Evolutionary conservation across 495 filamentous ascomycete genomes (phyloP).

Genomic region (Penicillium cataractarum): DNA sequence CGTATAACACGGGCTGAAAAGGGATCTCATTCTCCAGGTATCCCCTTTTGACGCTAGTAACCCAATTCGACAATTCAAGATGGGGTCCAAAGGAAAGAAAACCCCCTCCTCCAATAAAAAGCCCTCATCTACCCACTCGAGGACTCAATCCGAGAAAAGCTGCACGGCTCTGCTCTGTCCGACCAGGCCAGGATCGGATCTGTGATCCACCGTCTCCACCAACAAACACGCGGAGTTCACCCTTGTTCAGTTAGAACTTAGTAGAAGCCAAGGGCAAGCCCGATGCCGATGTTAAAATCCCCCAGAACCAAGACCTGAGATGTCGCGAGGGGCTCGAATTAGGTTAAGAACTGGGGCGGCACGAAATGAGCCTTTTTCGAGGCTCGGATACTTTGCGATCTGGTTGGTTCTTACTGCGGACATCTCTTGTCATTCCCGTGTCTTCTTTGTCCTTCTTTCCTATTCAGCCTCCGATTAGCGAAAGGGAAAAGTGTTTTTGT

Average conservation of each 20-base stretch:
- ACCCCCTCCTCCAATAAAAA: not conserved
- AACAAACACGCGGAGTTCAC: not conserved
- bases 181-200: not conserved
- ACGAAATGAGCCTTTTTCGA: not conserved
- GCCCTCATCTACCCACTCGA: not conserved
- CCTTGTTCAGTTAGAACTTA: not conserved
- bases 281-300: not conserved
- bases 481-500: not conserved
- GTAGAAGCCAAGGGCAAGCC: not conserved
- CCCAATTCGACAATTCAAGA: not conserved
- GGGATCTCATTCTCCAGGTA: too few species aligned
- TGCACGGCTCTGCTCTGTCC: not conserved
- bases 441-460: not conserved
- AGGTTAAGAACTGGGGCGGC: not conserved
- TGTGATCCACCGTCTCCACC: slow-evolving; percentile 2
- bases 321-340: not conserved
- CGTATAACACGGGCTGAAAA: slow-evolving; percentile 11
- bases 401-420: not conserved
- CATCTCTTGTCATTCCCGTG: not conserved
- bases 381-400: not conserved
- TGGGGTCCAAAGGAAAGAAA: too few species aligned
- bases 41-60: too few species aligned
- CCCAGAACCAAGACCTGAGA: not conserved
- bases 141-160: not conserved
- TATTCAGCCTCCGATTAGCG: slow-evolving; percentile 5